A percentile compares a stretch with the other conserved stretches of the same genome.
phyloP scores from a whole-genome alignment of 495 filamentous ascomycete genomes.

The Hypoxylon trugodes region DNA sequence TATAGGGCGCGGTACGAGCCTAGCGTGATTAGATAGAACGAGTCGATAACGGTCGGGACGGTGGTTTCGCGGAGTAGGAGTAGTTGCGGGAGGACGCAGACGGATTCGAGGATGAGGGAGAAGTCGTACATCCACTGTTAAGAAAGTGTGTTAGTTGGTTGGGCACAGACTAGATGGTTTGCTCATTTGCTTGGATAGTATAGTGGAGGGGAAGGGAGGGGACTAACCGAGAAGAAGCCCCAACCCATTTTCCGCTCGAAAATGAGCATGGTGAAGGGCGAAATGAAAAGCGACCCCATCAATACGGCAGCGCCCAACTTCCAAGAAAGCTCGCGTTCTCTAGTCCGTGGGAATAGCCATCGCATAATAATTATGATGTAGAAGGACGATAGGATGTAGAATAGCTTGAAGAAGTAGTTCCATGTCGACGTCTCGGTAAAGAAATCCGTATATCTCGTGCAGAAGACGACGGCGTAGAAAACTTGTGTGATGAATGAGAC shows the following conservation, averaged over 20 bases:
- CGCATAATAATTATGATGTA: constrained; percentile 92
- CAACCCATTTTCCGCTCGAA: constrained; percentile 55
- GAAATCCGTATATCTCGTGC: constrained; percentile 86
- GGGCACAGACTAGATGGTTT: not conserved
- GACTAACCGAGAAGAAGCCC: constrained; percentile 66
- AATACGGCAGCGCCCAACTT: constrained; percentile 75
- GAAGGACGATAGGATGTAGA: constrained; percentile 84
- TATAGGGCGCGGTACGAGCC: constrained; percentile 92
- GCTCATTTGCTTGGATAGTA: not conserved
- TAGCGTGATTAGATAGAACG: constrained; percentile 87
- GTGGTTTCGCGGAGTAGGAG: constrained; percentile 91
- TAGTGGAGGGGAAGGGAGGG: not conserved
- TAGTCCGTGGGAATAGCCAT: constrained; percentile 82
- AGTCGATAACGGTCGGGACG: constrained; percentile 95
- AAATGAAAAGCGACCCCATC: constrained; percentile 63
- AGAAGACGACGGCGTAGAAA: constrained; percentile 87
- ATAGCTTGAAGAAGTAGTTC: constrained; percentile 82
- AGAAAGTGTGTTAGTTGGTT: not conserved
- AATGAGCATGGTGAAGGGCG: constrained; percentile 72
- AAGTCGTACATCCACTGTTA: constrained; percentile 80
- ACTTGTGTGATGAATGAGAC: constrained; percentile 94
- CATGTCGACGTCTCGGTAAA: constrained; percentile 63
- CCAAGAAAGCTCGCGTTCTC: constrained; percentile 92
- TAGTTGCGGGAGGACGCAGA: constrained; percentile 90
- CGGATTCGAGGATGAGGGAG: constrained; percentile 88